Evolutionary conservation across 805 yeast genomes (phyloP), one percentile per base, ranked within the genome.

Genomic region (Wickerhamomyces queroliae): DNA sequence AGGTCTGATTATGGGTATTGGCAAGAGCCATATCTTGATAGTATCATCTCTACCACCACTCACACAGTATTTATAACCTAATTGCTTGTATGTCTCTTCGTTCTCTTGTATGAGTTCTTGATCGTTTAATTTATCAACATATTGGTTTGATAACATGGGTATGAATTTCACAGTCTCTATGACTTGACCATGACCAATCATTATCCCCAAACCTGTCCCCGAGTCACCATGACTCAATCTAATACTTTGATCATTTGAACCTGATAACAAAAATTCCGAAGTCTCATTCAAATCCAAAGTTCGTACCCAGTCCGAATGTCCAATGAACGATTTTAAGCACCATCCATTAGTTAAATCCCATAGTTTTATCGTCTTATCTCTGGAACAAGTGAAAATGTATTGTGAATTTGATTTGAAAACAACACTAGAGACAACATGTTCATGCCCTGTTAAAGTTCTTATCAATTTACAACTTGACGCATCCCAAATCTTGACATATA

Each of bases 221-320:
- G 83, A 69, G 18, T 68, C 69, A 46, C 77, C 68, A 59, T 80
- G 85, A 0, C 88, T 73, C 20, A 88, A 59, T 50, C 95, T 63
- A 2, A 80, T 72, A 35, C 84, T 74, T 41, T 82, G 86, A 58
- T 88, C 96, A 50, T 82, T 83, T 4, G 95, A 84, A 27, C 89
- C 83, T 1, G 90, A 79, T 17, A 87, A 43, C 4, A 86, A 43
- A 46, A 72, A 83, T 34, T 77, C 80, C 2, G 81, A 82, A 32
- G 63, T 63, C 4, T n/a, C n/a, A n/a, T 64, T 58, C 2, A 68
- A 54, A 45, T 80, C 87, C 2, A 88, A 47, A 10, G 76, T 67
- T 41, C 95, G 66, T 4, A 88, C 88, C 97, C 97, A 90, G 47
- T 88, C 96, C 9, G 85, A 73, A 59, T 90, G 97, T 1, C 90